Evolutionary conservation across 1,284 basidiomycete species (phyloP), one percentile per base, ranked within the genome.

Genomic region (Cryptococcus sp.): DNA sequence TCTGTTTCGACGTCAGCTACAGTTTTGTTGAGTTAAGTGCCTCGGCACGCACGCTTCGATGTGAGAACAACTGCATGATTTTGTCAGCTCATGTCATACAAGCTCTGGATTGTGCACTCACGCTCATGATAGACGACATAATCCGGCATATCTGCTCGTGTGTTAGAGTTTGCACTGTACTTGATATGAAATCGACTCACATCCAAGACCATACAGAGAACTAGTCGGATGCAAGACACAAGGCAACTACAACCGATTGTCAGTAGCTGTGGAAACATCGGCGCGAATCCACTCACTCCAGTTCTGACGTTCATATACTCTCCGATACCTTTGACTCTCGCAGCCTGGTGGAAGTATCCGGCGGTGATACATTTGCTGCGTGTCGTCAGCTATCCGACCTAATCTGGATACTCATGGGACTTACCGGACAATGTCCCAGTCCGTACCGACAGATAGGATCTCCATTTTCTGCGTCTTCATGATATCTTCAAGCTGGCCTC

Each of bases 341-440:
- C 95, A 0, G 96, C 94, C 79, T 99, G 96, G 78, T 99, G 96
- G 84, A 99, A 99, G 81, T 98, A 99, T 23, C 95, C 96, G 16
- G 94, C 91, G 47, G 93, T 89, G 70, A 99, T 98, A 22, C 93
- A 93, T 84, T 97, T 99, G 73, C 95, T 93, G 68, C 38, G 16
- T 22, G 16, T 40, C 19, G 47, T 71, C 53, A 68, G 63, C 31
- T 56, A 42, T 22, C 19, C 20, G 46, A 11, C 27, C n/a, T 75
- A 27, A 38, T 50, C 40, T 16, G 22, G 15, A 16, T 15, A 23
- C 0, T 27, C 13, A 27, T 5, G 20, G 23, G 20, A 64, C 76
- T 53, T 52, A 91, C 90, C 91, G 84, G 61, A 99, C 85, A 20
- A 94, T 80, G 73, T 99, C 96, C 81, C 94, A 99, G 77, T 99